A percentile compares a stretch with the other conserved stretches of the same genome.
Evolutionary conservation across 176 grass and related monocot genomes (phyloP).

Genomic region (Oryza glumipatula): DNA sequence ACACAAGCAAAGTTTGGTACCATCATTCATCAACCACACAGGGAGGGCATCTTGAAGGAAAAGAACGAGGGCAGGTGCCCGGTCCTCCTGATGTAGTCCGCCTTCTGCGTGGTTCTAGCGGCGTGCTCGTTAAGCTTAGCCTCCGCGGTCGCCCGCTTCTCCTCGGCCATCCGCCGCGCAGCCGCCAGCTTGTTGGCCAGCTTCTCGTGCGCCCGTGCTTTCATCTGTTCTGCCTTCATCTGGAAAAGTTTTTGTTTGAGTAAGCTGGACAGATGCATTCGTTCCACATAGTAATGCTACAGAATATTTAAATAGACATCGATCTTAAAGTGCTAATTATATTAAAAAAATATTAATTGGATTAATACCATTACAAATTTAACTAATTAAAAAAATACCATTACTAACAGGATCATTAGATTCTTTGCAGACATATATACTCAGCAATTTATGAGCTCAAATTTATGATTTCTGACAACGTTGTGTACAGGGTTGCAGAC

Average conservation of each 20-base stretch:
- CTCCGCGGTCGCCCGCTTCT: slow-evolving; percentile 72
- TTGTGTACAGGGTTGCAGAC: neutral
- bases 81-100: slow-evolving; percentile 84
- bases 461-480: neutral
- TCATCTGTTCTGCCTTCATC: slow-evolving; percentile 87
- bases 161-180: slow-evolving; percentile 64
- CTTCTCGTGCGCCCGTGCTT: slow-evolving; percentile 79
- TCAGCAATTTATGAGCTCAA: neutral
- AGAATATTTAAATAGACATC: neutral
- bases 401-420: neutral
- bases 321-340: neutral
- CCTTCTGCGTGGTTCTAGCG: slow-evolving; percentile 69
- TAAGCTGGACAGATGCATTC: neutral
- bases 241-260: slow-evolving; percentile 5
- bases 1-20: neutral
- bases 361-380: too few relatives aligned
- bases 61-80: slow-evolving; percentile 82
- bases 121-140: slow-evolving; percentile 68
- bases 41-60: slow-evolving; percentile 80
- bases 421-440: neutral
- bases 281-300: neutral
- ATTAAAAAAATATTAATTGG: too few relatives aligned
- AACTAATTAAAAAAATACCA: neutral
- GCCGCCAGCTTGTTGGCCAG: slow-evolving; percentile 62
- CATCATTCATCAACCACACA: slow-evolving; percentile 59